Percentiles rank a stretch among this genome's conserved stretches.
Conservation (phyloP, 441 rosid genomes). For the Biscutella auriculata region DNA sequence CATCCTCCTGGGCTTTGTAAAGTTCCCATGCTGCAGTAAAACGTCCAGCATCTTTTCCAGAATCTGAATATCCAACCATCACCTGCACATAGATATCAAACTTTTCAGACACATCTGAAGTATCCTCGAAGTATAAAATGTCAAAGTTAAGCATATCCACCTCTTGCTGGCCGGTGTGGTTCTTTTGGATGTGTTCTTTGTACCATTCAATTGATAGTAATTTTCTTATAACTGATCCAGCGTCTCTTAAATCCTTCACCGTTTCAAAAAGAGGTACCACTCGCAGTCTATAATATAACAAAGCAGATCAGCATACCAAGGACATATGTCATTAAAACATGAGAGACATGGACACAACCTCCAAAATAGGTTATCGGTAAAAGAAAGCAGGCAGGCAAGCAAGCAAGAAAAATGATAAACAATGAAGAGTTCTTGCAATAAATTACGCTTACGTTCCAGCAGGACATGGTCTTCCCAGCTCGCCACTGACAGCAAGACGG, state of each 20-base stretch:
- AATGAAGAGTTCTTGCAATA: background rate
- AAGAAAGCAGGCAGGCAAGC: background rate
- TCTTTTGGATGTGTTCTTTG: conserved; percentile 57
- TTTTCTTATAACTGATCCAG: conserved; percentile 77
- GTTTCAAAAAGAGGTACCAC: conserved; percentile 93
- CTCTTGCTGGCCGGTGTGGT: conserved; percentile 85
- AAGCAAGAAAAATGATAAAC: background rate
- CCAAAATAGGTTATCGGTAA: background rate
- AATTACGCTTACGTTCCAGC: conserved; percentile 63
- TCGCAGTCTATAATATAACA: conserved; percentile 42
- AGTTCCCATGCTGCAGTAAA: conserved; percentile 98
- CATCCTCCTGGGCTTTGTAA: conserved; percentile 96
- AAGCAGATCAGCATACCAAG: background rate
- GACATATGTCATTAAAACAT: background rate
- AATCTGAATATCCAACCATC: conserved; percentile 96
- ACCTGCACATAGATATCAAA: conserved; percentile 37
- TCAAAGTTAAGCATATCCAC: conserved; percentile 21
- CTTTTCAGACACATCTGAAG: background rate
- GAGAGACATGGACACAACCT: background rate
- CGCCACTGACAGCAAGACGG: conserved; percentile 79
- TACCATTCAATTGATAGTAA: conserved; percentile 86
- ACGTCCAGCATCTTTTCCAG: conserved; percentile 94
- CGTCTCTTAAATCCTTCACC: conserved; percentile 72
- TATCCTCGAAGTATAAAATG: background rate
- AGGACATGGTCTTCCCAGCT: conserved; percentile 81